phyloP scores from a whole-genome alignment of 768 basidiomycete species.

The Russula brevipes region DNA sequence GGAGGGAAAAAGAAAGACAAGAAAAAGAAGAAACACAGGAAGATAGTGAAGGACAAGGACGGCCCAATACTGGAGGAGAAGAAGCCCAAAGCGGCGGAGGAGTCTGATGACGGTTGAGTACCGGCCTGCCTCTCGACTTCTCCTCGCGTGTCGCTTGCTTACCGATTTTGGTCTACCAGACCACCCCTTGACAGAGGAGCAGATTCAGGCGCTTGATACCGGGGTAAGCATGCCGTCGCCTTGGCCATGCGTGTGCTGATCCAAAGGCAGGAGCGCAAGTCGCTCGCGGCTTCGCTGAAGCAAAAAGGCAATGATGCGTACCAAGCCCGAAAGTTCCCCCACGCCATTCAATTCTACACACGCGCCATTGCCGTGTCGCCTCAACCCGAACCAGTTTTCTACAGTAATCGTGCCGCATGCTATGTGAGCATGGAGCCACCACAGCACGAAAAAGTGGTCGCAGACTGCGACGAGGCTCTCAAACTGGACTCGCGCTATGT shows the following conservation, averaged over 20 bases:
- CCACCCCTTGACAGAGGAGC: slow-evolving; percentile 43
- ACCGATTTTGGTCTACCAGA: slow-evolving; percentile 34
- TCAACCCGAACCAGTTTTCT: slow-evolving; percentile 86
- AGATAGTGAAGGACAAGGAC: slow-evolving; percentile 50
- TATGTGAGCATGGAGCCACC: slow-evolving; percentile 90
- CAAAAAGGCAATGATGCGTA: slow-evolving; percentile 69
- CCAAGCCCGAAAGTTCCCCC: slow-evolving; percentile 51
- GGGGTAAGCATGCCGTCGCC: slow-evolving; percentile 41
- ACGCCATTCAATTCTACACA: slow-evolving; percentile 63
- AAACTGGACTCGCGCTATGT: slow-evolving; percentile 79
- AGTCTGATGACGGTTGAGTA: slow-evolving; percentile 28
- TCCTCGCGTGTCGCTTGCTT: slow-evolving; percentile 19
- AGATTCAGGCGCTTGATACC: slow-evolving; percentile 51
- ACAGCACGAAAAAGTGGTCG: slow-evolving; percentile 72
- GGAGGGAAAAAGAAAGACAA: slow-evolving; percentile 46
- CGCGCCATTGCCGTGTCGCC: slow-evolving; percentile 70
- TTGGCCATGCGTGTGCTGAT: not conserved
- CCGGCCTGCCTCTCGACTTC: not conserved
- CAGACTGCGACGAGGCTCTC: slow-evolving; percentile 87
- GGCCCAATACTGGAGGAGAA: slow-evolving; percentile 81
- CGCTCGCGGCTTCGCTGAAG: slow-evolving; percentile 60
- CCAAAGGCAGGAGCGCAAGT: slow-evolving; percentile 53
- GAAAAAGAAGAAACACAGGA: slow-evolving; percentile 45
- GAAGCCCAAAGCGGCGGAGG: slow-evolving; percentile 39
- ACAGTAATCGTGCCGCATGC: slow-evolving; percentile 96